phyloP scores from a whole-genome alignment of 129 eudicot genomes.

The Flaveria bidentis region DNA sequence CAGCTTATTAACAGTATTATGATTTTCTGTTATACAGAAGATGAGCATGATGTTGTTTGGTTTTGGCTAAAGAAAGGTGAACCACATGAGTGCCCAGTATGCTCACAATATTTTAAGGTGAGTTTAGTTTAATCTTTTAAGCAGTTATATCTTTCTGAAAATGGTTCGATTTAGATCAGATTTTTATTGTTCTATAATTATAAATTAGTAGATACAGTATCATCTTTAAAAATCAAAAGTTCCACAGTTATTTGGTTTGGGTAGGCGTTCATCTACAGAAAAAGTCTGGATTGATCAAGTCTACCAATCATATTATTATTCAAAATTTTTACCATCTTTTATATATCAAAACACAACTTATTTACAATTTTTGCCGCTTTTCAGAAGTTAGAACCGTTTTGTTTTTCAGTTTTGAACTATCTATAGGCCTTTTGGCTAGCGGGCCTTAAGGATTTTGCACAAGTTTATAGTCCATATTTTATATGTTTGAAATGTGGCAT shows the following conservation, averaged over 20 bases:
- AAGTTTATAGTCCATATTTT: too few relatives aligned
- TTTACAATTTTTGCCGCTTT: background rate
- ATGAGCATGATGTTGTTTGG: slow-evolving; percentile 99
- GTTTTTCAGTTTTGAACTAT: background rate
- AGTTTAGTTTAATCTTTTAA: slow-evolving; percentile 30
- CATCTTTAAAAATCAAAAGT: background rate
- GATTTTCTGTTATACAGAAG: slow-evolving; percentile 52
- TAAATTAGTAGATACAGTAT: background rate
- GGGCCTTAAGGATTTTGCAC: too few relatives aligned
- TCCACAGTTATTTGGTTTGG: background rate
- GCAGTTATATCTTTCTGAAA: slow-evolving; percentile 1
- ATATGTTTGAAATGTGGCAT: too few relatives aligned
- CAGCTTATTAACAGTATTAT: background rate
- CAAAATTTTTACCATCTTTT: background rate
- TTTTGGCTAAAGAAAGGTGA: slow-evolving; percentile 95
- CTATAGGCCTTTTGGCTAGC: background rate
- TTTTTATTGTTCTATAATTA: background rate
- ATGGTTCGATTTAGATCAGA: background rate
- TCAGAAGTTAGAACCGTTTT: background rate
- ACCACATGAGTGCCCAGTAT: slow-evolving; percentile 93
- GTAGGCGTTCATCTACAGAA: background rate
- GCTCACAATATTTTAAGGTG: slow-evolving; percentile 82
- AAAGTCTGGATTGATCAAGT: background rate
- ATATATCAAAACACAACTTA: background rate
- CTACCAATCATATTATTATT: background rate